These are phyloP conservation scores for Penicillium sp. DNA, from an alignment of 2,329 filamentous ascomycete species.

Conservation along the genomic window DNA sequence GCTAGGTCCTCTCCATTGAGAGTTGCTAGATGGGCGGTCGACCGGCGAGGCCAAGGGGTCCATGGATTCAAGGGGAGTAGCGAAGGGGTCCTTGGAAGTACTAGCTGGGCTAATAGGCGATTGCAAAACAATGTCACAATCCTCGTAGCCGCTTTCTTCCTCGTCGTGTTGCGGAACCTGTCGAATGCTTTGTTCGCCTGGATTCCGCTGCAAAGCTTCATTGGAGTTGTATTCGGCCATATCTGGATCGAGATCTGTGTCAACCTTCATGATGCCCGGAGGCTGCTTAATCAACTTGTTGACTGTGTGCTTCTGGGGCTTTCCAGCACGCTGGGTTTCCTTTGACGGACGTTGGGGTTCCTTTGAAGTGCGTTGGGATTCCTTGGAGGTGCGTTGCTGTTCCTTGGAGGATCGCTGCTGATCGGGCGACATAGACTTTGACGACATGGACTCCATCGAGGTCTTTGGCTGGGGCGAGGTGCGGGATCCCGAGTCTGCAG, in stretches of 20 bases:
- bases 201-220: slow-evolving; percentile 21
- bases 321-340: slow-evolving; percentile 22
- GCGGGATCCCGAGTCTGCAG: slow-evolving; percentile 56
- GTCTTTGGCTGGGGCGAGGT: slow-evolving; percentile 47
- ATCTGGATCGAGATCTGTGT: slow-evolving; percentile 35
- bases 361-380: neutral
- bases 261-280: slow-evolving; percentile 48
- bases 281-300: slow-evolving; percentile 70
- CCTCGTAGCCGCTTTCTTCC: slow-evolving; percentile 24
- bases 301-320: slow-evolving; percentile 59
- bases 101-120: slow-evolving; percentile 25
- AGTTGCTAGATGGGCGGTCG: slow-evolving; percentile 25
- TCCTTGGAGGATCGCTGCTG: slow-evolving; percentile 33
- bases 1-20: slow-evolving; percentile 17
- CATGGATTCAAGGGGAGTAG: slow-evolving; percentile 16
- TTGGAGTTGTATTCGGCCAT: slow-evolving; percentile 26
- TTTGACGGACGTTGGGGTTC: neutral
- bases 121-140: slow-evolving; percentile 18
- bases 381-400: slow-evolving; percentile 51
- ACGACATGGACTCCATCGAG: slow-evolving; percentile 44
- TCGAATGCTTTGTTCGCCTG: slow-evolving; percentile 33
- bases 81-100: slow-evolving; percentile 27
- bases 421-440: slow-evolving; percentile 29
- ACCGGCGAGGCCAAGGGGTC: slow-evolving; percentile 23
- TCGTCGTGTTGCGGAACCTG: slow-evolving; percentile 35